phyloP scores from a whole-genome alignment of 192 early-diverging fungal genomes.

The Entomortierella lignicola region DNA sequence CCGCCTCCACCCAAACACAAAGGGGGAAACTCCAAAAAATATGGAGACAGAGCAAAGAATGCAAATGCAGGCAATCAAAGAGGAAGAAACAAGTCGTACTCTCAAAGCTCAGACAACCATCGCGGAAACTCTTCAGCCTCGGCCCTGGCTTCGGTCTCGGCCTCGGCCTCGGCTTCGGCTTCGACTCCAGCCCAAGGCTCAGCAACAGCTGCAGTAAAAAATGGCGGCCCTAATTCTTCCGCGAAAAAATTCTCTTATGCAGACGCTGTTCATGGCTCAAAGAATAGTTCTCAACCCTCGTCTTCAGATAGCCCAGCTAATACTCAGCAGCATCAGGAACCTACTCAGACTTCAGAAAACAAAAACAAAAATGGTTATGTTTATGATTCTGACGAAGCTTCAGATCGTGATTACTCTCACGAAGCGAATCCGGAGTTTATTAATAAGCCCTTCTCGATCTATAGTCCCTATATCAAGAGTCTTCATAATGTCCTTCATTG shows the following conservation, averaged over 20 bases:
- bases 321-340: background rate
- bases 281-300: background rate
- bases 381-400: too few relatives aligned
- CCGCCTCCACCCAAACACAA: background rate
- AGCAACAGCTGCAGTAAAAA: background rate
- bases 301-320: background rate
- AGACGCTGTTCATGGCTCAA: slow-evolving; percentile 3
- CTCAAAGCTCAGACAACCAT: background rate
- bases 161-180: background rate
- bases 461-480: slow-evolving; percentile 7
- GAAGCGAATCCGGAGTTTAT: background rate
- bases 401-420: too few relatives aligned
- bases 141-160: background rate
- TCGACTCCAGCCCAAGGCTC: background rate
- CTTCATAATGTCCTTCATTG: slow-evolving; percentile 33
- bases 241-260: slow-evolving; percentile 36
- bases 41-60: background rate
- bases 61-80: background rate
- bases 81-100: background rate
- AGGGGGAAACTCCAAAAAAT: background rate
- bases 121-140: background rate
- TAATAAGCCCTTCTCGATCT: slow-evolving; percentile 25
- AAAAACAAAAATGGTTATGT: background rate
- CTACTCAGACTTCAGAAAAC: background rate
- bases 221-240: background rate